Conservation (phyloP, 2,329 filamentous ascomycete species). For the Cladosporium sp. region DNA sequence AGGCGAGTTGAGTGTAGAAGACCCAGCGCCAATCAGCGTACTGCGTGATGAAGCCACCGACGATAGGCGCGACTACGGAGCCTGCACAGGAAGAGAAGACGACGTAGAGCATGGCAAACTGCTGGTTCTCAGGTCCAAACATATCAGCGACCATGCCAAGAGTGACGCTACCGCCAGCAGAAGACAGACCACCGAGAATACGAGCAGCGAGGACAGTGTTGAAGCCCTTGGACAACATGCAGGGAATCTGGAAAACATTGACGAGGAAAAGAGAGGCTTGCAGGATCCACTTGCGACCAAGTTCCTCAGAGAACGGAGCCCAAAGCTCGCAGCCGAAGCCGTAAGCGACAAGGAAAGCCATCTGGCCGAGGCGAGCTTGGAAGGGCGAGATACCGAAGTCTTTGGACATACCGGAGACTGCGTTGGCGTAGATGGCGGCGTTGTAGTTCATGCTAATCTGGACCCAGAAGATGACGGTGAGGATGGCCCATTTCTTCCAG, state of each 20-base stretch:
- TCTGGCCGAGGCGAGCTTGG: conserved; percentile 75
- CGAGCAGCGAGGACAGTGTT: conserved; percentile 65
- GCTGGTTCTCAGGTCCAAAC: conserved; percentile 64
- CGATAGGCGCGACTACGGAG: conserved; percentile 30
- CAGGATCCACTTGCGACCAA: conserved; percentile 64
- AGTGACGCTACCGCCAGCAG: conserved; percentile 55
- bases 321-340: conserved; percentile 60
- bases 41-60: conserved; percentile 28
- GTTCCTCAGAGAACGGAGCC: conserved; percentile 65
- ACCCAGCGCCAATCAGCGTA: conserved; percentile 66
- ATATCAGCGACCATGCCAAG: conserved; percentile 77
- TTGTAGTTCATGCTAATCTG: conserved; percentile 55
- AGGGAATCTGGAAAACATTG: conserved; percentile 65
- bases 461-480: conserved; percentile 49
- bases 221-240: conserved; percentile 63
- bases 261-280: conserved; percentile 62
- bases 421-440: conserved; percentile 50
- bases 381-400: conserved; percentile 70
- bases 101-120: conserved; percentile 76
- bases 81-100: conserved; percentile 54
- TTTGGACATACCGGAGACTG: conserved; percentile 53
- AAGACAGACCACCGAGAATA: conserved; percentile 67
- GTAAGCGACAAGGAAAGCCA: conserved; percentile 66
- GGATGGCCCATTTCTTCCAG: conserved; percentile 50
- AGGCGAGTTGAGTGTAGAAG: conserved; percentile 82